phyloP scores from a whole-genome alignment of 2,329 filamentous ascomycete genomes.

The Penicillium digitatum region DNA sequence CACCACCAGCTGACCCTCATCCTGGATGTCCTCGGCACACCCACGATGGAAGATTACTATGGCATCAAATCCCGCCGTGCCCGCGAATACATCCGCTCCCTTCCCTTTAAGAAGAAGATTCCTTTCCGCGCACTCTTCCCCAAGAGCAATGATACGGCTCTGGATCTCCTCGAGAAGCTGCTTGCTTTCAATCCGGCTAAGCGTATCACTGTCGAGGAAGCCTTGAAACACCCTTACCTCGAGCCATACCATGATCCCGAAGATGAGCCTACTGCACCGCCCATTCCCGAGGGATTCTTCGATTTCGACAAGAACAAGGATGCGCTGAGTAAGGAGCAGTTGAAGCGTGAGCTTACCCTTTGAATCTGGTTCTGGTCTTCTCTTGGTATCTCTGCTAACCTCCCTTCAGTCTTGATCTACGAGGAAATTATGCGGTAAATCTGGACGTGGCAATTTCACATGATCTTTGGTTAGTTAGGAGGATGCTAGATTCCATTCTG shows the following conservation, averaged over 20 bases:
- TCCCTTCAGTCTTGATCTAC: conserved; percentile 70
- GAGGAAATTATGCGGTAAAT: conserved; percentile 82
- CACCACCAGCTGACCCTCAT: conserved; percentile 98
- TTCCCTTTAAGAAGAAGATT: conserved; percentile 99
- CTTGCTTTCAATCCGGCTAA: conserved; percentile 98
- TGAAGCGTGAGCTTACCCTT: conserved; percentile 63
- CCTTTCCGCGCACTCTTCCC: conserved; percentile 96
- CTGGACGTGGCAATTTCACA: not conserved
- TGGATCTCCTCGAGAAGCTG: conserved; percentile 91
- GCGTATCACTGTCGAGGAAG: conserved; percentile 96
- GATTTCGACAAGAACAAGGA: conserved; percentile 99
- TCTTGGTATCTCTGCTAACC: conserved; percentile 10
- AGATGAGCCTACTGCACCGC: conserved; percentile 92
- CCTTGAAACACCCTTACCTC: conserved; percentile 93
- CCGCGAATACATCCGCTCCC: conserved; percentile 93
- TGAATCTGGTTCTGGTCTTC: not conserved
- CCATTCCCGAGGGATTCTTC: conserved; percentile 98
- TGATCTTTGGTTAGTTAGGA: not conserved
- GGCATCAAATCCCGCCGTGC: conserved; percentile 98
- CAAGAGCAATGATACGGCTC: conserved; percentile 94
- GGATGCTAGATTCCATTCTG: conserved; percentile 6
- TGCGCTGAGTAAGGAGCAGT: conserved; percentile 92
- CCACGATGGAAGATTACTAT: conserved; percentile 99
- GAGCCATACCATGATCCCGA: conserved; percentile 99
- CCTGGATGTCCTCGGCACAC: conserved; percentile 92